Percentiles rank a stretch among this genome's conserved stretches.
These are phyloP conservation scores for Peronospora farinosa DNA, from an alignment of 352 stramenopile species.

Conservation along the genomic window DNA sequence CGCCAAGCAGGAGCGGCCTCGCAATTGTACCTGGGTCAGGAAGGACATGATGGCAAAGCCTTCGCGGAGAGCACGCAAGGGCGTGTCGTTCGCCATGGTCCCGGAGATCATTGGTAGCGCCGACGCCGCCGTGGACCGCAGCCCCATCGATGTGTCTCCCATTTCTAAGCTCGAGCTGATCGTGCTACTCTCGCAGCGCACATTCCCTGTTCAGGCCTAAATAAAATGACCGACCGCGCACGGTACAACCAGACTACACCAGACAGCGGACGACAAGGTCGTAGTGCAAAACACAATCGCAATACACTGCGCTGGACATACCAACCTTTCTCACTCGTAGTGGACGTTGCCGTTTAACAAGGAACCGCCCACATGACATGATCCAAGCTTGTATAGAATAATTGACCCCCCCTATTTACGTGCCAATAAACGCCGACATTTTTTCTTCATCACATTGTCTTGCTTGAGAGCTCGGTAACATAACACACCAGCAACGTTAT, in stretches of 20 bases:
- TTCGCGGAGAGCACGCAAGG: conserved; percentile 34
- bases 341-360: conserved; percentile 1
- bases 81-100: conserved; percentile 56
- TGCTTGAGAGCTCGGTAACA: conserved; percentile 10
- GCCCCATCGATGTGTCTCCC: conserved; percentile 68
- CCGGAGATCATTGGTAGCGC: conserved; percentile 67
- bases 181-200: conserved; percentile 65
- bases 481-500: conserved; percentile 10
- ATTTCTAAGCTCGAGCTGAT: conserved; percentile 71
- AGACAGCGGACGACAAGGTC: conserved; percentile 9
- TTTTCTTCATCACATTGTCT: conserved; percentile 15
- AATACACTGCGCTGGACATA: conserved; percentile 7
- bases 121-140: conserved; percentile 64
- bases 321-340: conserved; percentile 12
- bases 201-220: conserved; percentile 50
- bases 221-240: conserved; percentile 6
- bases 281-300: conserved; percentile 3
- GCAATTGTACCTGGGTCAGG: conserved; percentile 41
- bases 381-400: conserved; percentile 20
- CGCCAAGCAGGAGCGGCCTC: conserved; percentile 45
- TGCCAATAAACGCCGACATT: conserved; percentile 23
- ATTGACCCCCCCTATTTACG: conserved; percentile 33
- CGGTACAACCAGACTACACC: conserved; percentile 27
- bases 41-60: conserved; percentile 46
- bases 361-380: conserved; percentile 3